Percentiles rank a stretch among this genome's conserved stretches.
Conservation (phyloP, 2,329 filamentous ascomycete species). For the Pseudopyricularia javanii region DNA sequence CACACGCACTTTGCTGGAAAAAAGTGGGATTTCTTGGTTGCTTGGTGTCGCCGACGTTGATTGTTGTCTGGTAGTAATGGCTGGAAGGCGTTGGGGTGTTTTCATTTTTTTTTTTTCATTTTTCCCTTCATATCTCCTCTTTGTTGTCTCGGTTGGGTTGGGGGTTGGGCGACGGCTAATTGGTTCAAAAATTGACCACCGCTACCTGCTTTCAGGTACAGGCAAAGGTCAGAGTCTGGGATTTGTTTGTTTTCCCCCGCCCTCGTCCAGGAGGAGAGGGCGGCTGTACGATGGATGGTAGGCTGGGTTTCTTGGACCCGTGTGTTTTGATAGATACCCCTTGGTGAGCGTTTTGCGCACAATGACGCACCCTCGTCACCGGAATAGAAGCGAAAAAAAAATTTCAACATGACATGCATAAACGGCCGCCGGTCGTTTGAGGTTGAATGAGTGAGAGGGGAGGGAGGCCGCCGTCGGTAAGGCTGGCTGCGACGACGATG, state of each 20-base stretch:
- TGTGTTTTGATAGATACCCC: too few relatives aligned
- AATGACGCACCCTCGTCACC: too few relatives aligned
- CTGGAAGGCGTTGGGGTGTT: background rate
- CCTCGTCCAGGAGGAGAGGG: background rate
- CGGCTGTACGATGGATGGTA: background rate
- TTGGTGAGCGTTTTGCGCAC: too few relatives aligned
- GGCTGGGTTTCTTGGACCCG: background rate
- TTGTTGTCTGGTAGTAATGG: background rate
- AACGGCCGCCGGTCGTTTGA: too few relatives aligned
- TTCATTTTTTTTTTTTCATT: background rate
- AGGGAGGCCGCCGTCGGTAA: background rate
- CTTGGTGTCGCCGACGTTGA: too few relatives aligned
- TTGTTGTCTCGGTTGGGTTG: too few relatives aligned
- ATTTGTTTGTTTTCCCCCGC: background rate
- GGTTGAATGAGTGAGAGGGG: background rate
- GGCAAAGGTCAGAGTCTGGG: background rate
- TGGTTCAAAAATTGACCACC: background rate
- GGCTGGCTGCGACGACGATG: background rate
- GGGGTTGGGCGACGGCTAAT: background rate
- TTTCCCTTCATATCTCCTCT: too few relatives aligned
- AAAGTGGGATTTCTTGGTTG: background rate
- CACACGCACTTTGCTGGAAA: background rate
- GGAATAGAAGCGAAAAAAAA: too few relatives aligned
- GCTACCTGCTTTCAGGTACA: background rate
- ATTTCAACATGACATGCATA: too few relatives aligned